These are phyloP conservation scores for Cutaneotrichosporon dermatis DNA, from an alignment of 1,284 basidiomycete species.

Conservation along the genomic window DNA sequence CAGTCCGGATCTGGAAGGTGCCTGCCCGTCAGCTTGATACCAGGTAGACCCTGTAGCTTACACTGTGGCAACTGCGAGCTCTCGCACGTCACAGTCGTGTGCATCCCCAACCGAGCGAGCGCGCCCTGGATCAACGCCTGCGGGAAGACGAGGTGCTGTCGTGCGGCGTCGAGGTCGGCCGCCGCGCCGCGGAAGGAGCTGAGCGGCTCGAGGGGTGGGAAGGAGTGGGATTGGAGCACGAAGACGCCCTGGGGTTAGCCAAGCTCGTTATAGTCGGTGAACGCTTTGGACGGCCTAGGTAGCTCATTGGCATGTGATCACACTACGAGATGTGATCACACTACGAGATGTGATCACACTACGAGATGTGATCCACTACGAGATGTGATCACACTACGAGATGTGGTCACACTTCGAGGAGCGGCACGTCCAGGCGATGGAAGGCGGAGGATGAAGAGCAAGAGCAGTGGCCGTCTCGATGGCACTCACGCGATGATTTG, in stretches of 20 bases:
- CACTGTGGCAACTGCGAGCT: slow-evolving; percentile 78
- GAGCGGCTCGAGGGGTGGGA: slow-evolving; percentile 73
- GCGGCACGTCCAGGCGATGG: no score
- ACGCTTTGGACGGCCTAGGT: no score
- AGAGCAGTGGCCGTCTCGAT: not conserved
- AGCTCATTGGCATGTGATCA: no score
- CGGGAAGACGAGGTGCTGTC: slow-evolving; percentile 71
- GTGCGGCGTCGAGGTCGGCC: slow-evolving; percentile 68
- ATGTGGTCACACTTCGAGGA: no score
- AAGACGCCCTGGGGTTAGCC: slow-evolving; percentile 68
- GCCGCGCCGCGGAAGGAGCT: slow-evolving; percentile 66
- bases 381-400: no score
- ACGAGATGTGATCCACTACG: no score
- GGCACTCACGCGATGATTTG: slow-evolving; percentile 73
- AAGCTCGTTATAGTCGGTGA: no score
- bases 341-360: no score
- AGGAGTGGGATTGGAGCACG: slow-evolving; percentile 84
- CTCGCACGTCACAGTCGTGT: slow-evolving; percentile 69
- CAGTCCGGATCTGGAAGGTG: slow-evolving; percentile 40
- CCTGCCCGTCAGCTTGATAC: slow-evolving; percentile 20
- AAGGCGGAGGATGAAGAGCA: no score
- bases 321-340: no score
- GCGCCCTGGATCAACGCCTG: slow-evolving; percentile 79
- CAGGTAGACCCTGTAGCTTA: slow-evolving; percentile 46
- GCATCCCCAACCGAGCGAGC: slow-evolving; percentile 68